Conservation (phyloP, 2,329 filamentous ascomycete genomes). For the Gliomastix tumulicola region DNA sequence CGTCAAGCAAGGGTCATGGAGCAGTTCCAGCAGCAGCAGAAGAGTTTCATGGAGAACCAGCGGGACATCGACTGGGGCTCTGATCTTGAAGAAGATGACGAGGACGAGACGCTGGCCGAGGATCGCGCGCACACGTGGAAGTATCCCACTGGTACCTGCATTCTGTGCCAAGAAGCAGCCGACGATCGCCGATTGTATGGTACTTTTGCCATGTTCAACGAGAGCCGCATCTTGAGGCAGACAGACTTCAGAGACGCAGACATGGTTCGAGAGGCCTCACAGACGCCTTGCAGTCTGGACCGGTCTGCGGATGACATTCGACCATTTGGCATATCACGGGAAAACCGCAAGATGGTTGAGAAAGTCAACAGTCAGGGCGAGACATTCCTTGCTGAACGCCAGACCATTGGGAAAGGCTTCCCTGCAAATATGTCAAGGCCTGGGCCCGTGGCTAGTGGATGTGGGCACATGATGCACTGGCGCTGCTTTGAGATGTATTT, state of each 20-base stretch:
- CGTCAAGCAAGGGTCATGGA: slow-evolving; percentile 94
- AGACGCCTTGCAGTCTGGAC: slow-evolving; percentile 76
- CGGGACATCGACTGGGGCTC: slow-evolving; percentile 78
- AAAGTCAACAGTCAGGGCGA: slow-evolving; percentile 70
- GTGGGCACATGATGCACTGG: slow-evolving; percentile 98
- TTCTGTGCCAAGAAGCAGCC: slow-evolving; percentile 92
- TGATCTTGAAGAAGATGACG: slow-evolving; percentile 70
- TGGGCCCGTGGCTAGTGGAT: slow-evolving; percentile 82
- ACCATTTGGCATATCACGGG: slow-evolving; percentile 84
- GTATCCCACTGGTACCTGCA: slow-evolving; percentile 89
- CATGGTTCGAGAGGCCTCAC: slow-evolving; percentile 74
- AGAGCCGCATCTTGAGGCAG: slow-evolving; percentile 80
- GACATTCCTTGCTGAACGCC: slow-evolving; percentile 65
- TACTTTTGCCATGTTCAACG: slow-evolving; percentile 82
- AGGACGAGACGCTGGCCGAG: slow-evolving; percentile 55
- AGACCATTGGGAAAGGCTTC: slow-evolving; percentile 86
- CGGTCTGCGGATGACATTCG: slow-evolving; percentile 74
- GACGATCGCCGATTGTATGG: slow-evolving; percentile 85
- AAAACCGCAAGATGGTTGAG: slow-evolving; percentile 71
- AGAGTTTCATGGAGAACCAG: slow-evolving; percentile 87
- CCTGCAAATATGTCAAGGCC: slow-evolving; percentile 57
- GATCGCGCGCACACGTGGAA: slow-evolving; percentile 66
- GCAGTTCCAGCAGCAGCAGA: slow-evolving; percentile 95
- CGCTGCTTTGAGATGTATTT: slow-evolving; percentile 91
- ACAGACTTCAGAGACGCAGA: slow-evolving; percentile 78